Base-by-base conservation (phyloP, 2,329 filamentous ascomycete species). In the Epichloe typhina region DNA sequence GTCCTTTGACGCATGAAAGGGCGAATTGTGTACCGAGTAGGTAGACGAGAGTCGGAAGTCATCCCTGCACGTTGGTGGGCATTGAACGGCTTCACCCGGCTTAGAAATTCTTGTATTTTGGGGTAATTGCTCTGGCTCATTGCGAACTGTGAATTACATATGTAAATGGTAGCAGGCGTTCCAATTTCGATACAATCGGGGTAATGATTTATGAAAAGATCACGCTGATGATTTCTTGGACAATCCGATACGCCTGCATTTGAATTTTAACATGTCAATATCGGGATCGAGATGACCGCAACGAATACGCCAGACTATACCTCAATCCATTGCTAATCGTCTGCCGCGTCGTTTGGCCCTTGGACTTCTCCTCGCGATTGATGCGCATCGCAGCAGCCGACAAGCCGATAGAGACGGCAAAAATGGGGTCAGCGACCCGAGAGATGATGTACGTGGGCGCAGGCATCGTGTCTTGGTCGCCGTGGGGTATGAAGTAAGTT, bases 401-500 rank as follows among this genome's bases (percentile, higher is more conserved):
- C 31, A 80, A 57, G 17, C 78, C 78, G 49, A 81, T 80, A 51
- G 73, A 61, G 13, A 81, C 58, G 39, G 76, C 78, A 49, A 82
- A 82, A 37, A 82, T 71, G 17, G 78, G 78, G 55, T 82, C 78
- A 17, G 72, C 76, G 7, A 72, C 69, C 58, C 71, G 69, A n/a
- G 77, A 80, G 51, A 82, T 79, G 54, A 82, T 80, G 60, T 80
- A 81, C 2, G 74, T 72, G 5, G 76, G 74, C 21, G 71, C 65
- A 55, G 76, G 64, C 77, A 80, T 80, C 46, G 21, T 62, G 35
- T 5, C 6, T 38, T 6, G 17, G 40, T 46, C 35, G 33, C n/a
- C 6, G 38, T n/a, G 41, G 41, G 42, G 37, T 31, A 23, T 31
- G 50, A 54, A 15, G 23, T 9, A 31, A 31, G 8, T 31, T 26